Percentiles rank a stretch among this genome's conserved stretches.
These are phyloP conservation scores for Lactarius akahatsu DNA, from an alignment of 768 basidiomycete genomes.

Conservation along the genomic window DNA sequence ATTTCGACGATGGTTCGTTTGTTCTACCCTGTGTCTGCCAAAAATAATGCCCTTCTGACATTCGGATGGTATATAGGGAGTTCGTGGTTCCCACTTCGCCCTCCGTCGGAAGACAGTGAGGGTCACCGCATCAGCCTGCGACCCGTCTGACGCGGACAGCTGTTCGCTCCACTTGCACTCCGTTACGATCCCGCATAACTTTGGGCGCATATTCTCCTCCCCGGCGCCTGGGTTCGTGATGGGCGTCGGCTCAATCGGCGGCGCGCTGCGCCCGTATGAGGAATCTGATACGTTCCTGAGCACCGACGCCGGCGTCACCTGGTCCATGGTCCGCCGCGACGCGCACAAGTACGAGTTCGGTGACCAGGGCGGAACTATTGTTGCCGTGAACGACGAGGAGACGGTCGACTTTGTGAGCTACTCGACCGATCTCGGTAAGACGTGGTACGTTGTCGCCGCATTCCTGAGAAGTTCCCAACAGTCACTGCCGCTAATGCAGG, in stretches of 20 bases:
- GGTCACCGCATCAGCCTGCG: conserved; percentile 62
- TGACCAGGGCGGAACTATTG: conserved; percentile 76
- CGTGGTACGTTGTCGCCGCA: conserved; percentile 57
- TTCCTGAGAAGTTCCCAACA: neutral
- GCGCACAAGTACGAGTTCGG: conserved; percentile 97
- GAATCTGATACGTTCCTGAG: conserved; percentile 94
- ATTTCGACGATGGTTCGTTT: conserved; percentile 74
- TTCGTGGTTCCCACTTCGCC: conserved; percentile 66
- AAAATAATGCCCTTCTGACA: neutral
- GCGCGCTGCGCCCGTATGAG: conserved; percentile 64
- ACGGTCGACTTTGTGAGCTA: conserved; percentile 66
- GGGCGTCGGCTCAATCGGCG: conserved; percentile 92
- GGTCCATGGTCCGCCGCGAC: conserved; percentile 71
- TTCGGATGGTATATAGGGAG: conserved; percentile 45
- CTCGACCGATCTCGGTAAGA: conserved; percentile 77
- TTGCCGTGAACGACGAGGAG: conserved; percentile 86
- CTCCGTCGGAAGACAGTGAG: conserved; percentile 56
- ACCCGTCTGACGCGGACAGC: conserved; percentile 49
- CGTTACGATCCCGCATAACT: conserved; percentile 90
- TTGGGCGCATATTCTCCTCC: conserved; percentile 91
- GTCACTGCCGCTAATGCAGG: conserved; percentile 45
- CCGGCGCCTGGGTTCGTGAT: conserved; percentile 93
- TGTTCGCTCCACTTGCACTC: conserved; percentile 94
- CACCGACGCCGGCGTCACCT: conserved; percentile 82
- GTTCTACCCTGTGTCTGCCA: neutral